Evolutionary conservation across 805 yeast genomes (phyloP).

Genomic region (Candida insectalens): DNA sequence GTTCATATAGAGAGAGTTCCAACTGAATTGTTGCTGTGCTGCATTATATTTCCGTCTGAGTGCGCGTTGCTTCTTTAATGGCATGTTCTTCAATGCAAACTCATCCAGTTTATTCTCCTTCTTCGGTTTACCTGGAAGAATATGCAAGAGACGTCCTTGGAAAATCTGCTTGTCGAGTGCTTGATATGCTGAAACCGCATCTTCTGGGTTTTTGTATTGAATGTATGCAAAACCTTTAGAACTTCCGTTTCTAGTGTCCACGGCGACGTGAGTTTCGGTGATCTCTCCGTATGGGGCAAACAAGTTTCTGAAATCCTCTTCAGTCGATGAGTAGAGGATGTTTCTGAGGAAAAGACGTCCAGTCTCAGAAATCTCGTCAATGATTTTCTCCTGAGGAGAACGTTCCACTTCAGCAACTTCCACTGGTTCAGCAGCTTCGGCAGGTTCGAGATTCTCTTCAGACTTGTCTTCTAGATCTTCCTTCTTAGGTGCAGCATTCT

Average conservation of each 20-base stretch:
- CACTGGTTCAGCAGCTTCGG: slow-evolving; percentile 3
- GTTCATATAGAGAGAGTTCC: slow-evolving; percentile 92
- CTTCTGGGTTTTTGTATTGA: slow-evolving; percentile 53
- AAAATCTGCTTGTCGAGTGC: slow-evolving; percentile 78
- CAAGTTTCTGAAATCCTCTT: slow-evolving; percentile 60
- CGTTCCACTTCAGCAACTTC: neutral
- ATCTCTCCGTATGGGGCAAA: slow-evolving; percentile 62
- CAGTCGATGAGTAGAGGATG: slow-evolving; percentile 69
- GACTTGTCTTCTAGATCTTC: slow-evolving; percentile 8
- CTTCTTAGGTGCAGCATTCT: slow-evolving; percentile 4
- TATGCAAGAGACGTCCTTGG: slow-evolving; percentile 89
- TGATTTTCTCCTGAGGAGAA: slow-evolving; percentile 31
- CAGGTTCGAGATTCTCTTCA: slow-evolving; percentile 9
- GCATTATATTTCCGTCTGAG: slow-evolving; percentile 80
- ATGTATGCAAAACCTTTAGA: slow-evolving; percentile 92
- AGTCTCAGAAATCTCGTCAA: slow-evolving; percentile 45
- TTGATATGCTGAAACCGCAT: slow-evolving; percentile 69
- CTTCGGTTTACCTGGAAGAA: slow-evolving; percentile 76
- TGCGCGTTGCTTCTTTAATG: slow-evolving; percentile 84
- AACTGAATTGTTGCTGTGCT: slow-evolving; percentile 75
- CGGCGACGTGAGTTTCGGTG: slow-evolving; percentile 86
- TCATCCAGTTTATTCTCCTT: slow-evolving; percentile 82
- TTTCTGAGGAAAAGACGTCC: slow-evolving; percentile 86
- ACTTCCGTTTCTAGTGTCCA: slow-evolving; percentile 81
- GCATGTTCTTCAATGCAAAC: slow-evolving; percentile 82